Percentiles rank a stretch among this genome's conserved stretches.
Evolutionary conservation across 2,329 filamentous ascomycete species (phyloP).

Genomic region (Pseudogymnoascus sp.): DNA sequence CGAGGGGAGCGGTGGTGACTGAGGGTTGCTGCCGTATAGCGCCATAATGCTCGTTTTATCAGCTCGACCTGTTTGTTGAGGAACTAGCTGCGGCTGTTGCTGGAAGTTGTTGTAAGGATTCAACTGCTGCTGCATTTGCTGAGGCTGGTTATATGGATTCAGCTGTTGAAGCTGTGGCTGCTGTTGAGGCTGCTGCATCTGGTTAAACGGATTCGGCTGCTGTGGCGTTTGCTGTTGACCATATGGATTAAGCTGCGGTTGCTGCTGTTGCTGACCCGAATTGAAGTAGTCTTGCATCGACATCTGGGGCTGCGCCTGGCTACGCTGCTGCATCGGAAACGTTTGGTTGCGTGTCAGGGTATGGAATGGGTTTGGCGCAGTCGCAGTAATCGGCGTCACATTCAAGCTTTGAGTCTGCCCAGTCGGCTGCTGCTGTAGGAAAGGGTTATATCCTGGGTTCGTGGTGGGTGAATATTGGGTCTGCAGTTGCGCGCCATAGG

Average conservation of each 20-base stretch:
- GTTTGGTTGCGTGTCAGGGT: conserved; percentile 1
- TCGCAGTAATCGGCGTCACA: not conserved
- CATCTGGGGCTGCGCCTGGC: conserved; percentile 2
- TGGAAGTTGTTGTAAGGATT: conserved; percentile 23
- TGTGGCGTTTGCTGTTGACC: conserved; percentile 34
- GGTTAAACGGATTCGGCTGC: conserved; percentile 16
- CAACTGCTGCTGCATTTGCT: conserved; percentile 27
- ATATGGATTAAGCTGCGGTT: conserved; percentile 27
- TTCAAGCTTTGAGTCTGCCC: conserved; percentile 16
- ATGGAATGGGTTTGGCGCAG: not conserved
- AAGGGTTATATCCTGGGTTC: conserved; percentile 11
- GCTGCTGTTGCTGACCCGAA: conserved; percentile 30
- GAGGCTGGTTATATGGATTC: conserved; percentile 15
- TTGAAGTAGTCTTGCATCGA: conserved; percentile 17
- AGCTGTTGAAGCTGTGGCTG: conserved; percentile 29
- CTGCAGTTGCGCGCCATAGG: conserved; percentile 18
- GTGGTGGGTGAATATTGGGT: conserved; percentile 10
- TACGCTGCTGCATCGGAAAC: not conserved
- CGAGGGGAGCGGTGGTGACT: conserved; percentile 25
- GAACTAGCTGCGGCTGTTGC: conserved; percentile 29
- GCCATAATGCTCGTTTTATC: conserved; percentile 71
- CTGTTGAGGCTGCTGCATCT: conserved; percentile 16
- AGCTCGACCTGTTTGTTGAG: conserved; percentile 40
- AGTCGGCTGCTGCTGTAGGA: conserved; percentile 16
- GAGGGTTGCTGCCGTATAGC: conserved; percentile 49